These are phyloP conservation scores for Aureobasidium pullulans DNA, from an alignment of 2,329 filamentous ascomycete species.

Conservation along the genomic window DNA sequence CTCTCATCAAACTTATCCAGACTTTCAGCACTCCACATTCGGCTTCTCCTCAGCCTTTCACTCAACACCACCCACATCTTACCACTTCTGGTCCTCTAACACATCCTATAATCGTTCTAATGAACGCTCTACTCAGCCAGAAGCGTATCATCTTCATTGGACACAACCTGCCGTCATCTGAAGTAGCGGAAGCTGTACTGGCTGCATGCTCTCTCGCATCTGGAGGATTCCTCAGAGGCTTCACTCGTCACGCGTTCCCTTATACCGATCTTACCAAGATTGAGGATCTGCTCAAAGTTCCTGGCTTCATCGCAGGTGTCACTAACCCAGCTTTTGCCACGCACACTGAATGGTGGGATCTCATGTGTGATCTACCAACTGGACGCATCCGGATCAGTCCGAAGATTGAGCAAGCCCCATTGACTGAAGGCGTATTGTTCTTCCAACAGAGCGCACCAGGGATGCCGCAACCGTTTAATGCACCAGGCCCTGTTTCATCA, in stretches of 20 bases:
- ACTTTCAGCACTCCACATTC: slow-evolving; percentile 80
- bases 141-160: slow-evolving; percentile 95
- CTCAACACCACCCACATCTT: slow-evolving; percentile 72
- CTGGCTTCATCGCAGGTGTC: slow-evolving; percentile 94
- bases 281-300: slow-evolving; percentile 89
- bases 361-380: slow-evolving; percentile 85
- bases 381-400: slow-evolving; percentile 92
- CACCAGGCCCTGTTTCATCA: slow-evolving; percentile 20
- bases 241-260: slow-evolving; percentile 92
- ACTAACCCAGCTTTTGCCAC: slow-evolving; percentile 95
- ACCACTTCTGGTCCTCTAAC: slow-evolving; percentile 86
- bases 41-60: slow-evolving; percentile 77
- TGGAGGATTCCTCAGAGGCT: slow-evolving; percentile 84
- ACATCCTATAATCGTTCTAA: slow-evolving; percentile 88
- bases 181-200: slow-evolving; percentile 95
- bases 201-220: slow-evolving; percentile 93
- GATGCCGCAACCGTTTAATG: neutral
- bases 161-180: slow-evolving; percentile 88
- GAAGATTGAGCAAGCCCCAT: slow-evolving; percentile 69
- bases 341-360: slow-evolving; percentile 96
- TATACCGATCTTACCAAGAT: slow-evolving; percentile 98
- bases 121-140: slow-evolving; percentile 91
- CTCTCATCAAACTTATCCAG: slow-evolving; percentile 91
- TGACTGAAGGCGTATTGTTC: slow-evolving; percentile 77
- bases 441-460: slow-evolving; percentile 51